Evolutionary conservation across 2,329 filamentous ascomycete species (phyloP).

Genomic region (Xylariaceae sp.): DNA sequence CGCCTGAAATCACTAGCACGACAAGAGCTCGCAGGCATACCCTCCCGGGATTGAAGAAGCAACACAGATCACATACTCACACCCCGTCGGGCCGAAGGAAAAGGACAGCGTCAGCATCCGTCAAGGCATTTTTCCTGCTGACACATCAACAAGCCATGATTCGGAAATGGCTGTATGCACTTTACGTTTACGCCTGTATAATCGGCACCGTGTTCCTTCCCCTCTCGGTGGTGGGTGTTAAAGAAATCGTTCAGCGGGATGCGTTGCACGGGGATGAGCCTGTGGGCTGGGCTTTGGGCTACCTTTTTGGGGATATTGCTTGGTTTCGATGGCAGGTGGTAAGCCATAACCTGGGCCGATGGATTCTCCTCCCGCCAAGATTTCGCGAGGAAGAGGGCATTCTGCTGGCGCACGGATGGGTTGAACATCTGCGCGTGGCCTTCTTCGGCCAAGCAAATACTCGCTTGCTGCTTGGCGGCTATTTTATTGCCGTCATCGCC

Average conservation of each 20-base stretch:
- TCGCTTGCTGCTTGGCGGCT: constrained; percentile 69
- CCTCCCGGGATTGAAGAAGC: constrained; percentile 41
- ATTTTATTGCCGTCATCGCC: constrained; percentile 68
- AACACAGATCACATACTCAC: constrained; percentile 41
- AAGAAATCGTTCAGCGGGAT: constrained; percentile 61
- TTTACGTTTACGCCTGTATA: constrained; percentile 70
- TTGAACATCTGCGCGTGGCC: constrained; percentile 60
- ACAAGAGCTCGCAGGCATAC: constrained; percentile 49
- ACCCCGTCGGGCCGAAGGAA: constrained; percentile 65
- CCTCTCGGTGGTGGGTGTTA: constrained; percentile 52
- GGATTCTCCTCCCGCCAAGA: constrained; percentile 66
- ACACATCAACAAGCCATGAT: constrained; percentile 72
- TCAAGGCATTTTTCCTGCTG: constrained; percentile 73
- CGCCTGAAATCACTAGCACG: constrained; percentile 12
- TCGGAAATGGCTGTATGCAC: constrained; percentile 80
- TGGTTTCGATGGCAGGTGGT: constrained; percentile 69
- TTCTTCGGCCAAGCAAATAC: constrained; percentile 73
- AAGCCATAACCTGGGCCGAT: constrained; percentile 63
- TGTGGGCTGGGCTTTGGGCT: constrained; percentile 87
- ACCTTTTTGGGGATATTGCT: constrained; percentile 76
- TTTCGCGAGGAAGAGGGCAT: constrained; percentile 18
- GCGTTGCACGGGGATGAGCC: constrained; percentile 74
- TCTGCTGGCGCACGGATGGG: constrained; percentile 48
- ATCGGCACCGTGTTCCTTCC: constrained; percentile 58
- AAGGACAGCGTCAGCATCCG: constrained; percentile 57